Base-by-base conservation (phyloP, 805 yeast species). In the Phaffomyces opuntiae region DNA sequence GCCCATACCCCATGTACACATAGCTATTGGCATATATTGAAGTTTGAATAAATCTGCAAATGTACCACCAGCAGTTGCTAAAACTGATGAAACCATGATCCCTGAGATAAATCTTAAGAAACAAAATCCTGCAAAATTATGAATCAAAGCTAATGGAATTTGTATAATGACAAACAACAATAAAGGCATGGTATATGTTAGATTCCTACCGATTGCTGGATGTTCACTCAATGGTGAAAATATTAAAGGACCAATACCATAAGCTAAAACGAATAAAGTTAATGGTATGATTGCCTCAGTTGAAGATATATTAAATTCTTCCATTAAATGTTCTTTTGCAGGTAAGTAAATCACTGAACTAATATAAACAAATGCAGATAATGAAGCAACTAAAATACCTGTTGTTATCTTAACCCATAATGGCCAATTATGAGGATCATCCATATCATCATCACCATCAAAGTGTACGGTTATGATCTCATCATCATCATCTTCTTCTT, bases 151-250 rank as follows among this genome's bases (percentile, higher is more conserved):
- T 36, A 74, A 68, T 32, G 83, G 82, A 33, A 80, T 73, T 53
- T 80, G 84, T 36, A 81, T 60, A 11, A 75, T 61, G 45, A 67
- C 57, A 50, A 77, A 80, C 2, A 77, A 39, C 45, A 75, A 62
- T 34, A 77, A 60, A 3, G 83, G 67, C 17, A 62, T 41, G 31
- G 72, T 63, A 49, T 78, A 80, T 36, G 77, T 68, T 29, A 69
- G 63, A 44, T 74, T 75, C 50, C 84, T 68, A 14, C 85, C 85
- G 40, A 76, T 58, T 4, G 60, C 56, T 3, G 79, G 74, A 40
- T 75, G 68, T 56, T 80, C 86, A 14, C 81, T 73, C 49, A 80
- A 52, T 5, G 86, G 85, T 0, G 82, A 73, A 44, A 78, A 74
- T 2, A 78, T 50, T 66, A 80, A 65, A 2, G 83, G 83, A 1